Conservation (phyloP, 179 eudicot genomes). For the Beta macrorhiza region DNA sequence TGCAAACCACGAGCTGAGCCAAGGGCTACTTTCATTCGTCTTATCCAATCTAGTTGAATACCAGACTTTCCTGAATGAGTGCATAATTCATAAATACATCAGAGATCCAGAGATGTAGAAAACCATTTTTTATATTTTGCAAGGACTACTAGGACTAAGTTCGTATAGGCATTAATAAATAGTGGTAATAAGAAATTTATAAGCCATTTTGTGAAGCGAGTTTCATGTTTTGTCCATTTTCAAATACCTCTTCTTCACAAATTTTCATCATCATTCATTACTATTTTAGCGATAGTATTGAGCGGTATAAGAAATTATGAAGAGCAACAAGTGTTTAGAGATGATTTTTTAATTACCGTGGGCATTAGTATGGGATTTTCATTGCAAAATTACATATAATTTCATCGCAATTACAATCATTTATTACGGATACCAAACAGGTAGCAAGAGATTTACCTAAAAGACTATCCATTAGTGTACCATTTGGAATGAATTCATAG, state of each 20-base stretch:
- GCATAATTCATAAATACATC: not conserved
- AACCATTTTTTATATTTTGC: not conserved
- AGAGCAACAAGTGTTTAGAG: too few relatives aligned
- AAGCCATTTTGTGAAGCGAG: too few relatives aligned
- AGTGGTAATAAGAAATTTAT: too few relatives aligned
- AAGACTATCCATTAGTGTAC: conserved; percentile 51
- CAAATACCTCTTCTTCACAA: too few relatives aligned
- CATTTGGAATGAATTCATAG: conserved; percentile 62
- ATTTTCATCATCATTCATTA: too few relatives aligned
- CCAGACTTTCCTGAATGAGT: conserved; percentile 41
- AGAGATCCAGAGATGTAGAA: not conserved
- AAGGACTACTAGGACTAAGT: not conserved
- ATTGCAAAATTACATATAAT: not conserved
- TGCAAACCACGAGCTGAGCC: conserved; percentile 51
- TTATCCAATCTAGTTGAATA: conserved; percentile 43
- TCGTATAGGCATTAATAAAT: not conserved
- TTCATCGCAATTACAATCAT: too few relatives aligned
- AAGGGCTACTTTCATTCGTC: conserved; percentile 41
- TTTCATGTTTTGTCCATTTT: too few relatives aligned
- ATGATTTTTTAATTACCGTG: too few relatives aligned
- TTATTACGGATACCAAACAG: too few relatives aligned
- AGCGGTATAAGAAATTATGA: too few relatives aligned
- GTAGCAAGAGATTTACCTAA: conserved; percentile 34
- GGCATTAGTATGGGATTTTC: not conserved
- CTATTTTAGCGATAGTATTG: too few relatives aligned